Percentiles rank a stretch among this genome's conserved stretches.
Evolutionary conservation across 1,284 basidiomycete genomes (phyloP).

Genomic region (Ustilago tritici): DNA sequence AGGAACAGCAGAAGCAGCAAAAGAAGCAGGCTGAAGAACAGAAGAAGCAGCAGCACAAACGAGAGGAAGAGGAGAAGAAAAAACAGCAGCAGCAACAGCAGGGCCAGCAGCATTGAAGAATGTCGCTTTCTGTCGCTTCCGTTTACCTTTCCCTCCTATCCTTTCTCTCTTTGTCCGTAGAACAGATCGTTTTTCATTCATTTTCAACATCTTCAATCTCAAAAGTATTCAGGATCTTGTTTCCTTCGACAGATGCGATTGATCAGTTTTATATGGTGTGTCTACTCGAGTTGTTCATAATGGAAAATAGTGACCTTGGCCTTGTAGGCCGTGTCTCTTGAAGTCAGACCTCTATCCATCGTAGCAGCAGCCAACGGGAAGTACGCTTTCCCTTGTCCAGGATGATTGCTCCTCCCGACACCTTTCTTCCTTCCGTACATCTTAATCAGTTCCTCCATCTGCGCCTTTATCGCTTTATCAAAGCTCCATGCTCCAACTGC

Average conservation of each 20-base stretch:
- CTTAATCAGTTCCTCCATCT: constrained; percentile 75
- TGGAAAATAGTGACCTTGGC: constrained; percentile 81
- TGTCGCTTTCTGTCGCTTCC: neutral
- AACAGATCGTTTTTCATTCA: neutral
- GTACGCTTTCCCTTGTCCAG: constrained; percentile 74
- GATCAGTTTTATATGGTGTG: neutral
- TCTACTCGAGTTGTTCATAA: constrained; percentile 73
- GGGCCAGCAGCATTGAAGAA: neutral
- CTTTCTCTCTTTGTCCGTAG: neutral
- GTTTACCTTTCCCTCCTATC: neutral
- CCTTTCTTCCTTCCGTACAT: constrained; percentile 76
- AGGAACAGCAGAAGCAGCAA: constrained; percentile 75
- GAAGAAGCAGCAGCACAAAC: constrained; percentile 1
- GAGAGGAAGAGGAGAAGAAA: constrained; percentile 11
- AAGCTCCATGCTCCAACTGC: constrained; percentile 63
- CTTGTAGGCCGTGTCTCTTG: constrained; percentile 74
- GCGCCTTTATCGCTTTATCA: constrained; percentile 74
- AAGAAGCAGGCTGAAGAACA: constrained; percentile 15
- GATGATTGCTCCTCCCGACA: constrained; percentile 81
- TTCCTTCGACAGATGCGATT: no score
- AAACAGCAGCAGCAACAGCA: neutral
- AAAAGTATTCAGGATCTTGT: no score
- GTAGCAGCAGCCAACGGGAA: constrained; percentile 76
- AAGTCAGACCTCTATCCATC: constrained; percentile 84
- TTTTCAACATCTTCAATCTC: no score